Conservation (phyloP, 2,329 filamentous ascomycete species). For the Hymenotorrendiella dingleyae region DNA sequence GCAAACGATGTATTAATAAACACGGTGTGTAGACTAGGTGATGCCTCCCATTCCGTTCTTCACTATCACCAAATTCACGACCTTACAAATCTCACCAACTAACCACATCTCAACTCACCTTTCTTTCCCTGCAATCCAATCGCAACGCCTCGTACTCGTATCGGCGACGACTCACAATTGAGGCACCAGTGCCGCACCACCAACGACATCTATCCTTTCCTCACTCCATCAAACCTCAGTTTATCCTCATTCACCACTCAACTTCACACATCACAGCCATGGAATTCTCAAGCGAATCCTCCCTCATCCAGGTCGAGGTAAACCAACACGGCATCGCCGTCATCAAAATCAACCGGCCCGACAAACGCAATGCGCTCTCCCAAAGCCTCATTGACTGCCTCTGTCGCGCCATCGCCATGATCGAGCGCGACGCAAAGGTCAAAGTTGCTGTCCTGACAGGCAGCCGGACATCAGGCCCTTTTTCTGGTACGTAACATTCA, state of each 20-base stretch:
- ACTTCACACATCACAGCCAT: constrained; percentile 1
- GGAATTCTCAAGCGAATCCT: constrained; percentile 14
- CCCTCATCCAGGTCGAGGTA: constrained; percentile 24
- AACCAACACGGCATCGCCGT: constrained; percentile 36
- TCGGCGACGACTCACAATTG: no score
- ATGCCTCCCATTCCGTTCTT: no score
- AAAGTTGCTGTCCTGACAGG: constrained; percentile 49
- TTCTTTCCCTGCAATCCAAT: no score
- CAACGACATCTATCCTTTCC: no score
- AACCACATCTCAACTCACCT: no score
- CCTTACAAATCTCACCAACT: no score
- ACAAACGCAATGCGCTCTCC: constrained; percentile 54
- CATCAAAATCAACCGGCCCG: constrained; percentile 47
- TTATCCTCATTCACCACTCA: not conserved
- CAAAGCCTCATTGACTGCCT: constrained; percentile 22
- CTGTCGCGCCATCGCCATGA: constrained; percentile 25
- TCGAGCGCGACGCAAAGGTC: constrained; percentile 48
- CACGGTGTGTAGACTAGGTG: no score
- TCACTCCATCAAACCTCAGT: not conserved
- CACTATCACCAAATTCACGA: no score
- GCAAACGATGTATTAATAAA: no score
- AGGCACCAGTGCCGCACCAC: no score
- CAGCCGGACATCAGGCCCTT: constrained; percentile 7
- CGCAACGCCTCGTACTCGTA: no score
- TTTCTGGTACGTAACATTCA: constrained; percentile 14